Evolutionary conservation across 768 basidiomycete genomes (phyloP).

Genomic region (Termitomyces sp.): DNA sequence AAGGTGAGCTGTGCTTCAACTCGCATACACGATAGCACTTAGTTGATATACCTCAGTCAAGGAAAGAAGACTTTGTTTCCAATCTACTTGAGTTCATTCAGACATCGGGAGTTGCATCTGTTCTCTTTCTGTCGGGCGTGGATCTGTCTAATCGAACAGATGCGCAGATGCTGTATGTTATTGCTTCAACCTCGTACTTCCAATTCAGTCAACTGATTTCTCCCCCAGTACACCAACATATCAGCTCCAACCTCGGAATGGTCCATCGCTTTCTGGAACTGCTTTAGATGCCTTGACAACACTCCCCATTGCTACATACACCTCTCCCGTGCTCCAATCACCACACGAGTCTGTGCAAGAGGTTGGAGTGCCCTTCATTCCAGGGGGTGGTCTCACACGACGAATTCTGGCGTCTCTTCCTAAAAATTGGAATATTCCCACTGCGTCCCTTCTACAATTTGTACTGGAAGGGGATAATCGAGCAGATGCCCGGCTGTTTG

Average conservation of each 20-base stretch:
- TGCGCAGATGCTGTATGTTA: conserved; percentile 68
- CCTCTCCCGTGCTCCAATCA: conserved; percentile 41
- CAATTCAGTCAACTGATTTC: background rate
- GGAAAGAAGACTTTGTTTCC: conserved; percentile 65
- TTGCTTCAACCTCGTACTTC: background rate
- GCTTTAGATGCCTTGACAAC: conserved; percentile 38
- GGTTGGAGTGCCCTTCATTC: conserved; percentile 62
- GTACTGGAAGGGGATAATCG: conserved; percentile 83
- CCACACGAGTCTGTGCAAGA: conserved; percentile 19
- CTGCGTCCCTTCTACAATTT: conserved; percentile 64
- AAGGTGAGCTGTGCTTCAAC: conserved; percentile 44
- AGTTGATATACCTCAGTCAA: conserved; percentile 36
- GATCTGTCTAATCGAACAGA: conserved; percentile 73
- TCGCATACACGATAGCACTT: background rate
- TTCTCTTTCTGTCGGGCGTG: conserved; percentile 71
- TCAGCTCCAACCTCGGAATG: conserved; percentile 43
- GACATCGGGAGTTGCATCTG: conserved; percentile 42
- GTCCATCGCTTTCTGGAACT: conserved; percentile 41
- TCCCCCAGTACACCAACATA: conserved; percentile 60
- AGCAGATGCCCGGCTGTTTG: conserved; percentile 62
- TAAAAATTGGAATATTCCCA: conserved; percentile 46
- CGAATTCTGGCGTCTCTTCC: conserved; percentile 62
- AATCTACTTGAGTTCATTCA: conserved; percentile 56
- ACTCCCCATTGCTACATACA: conserved; percentile 54
- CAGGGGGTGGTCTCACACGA: conserved; percentile 72